phyloP scores from a whole-genome alignment of 768 basidiomycete species.

The Lentinus tigrinus region DNA sequence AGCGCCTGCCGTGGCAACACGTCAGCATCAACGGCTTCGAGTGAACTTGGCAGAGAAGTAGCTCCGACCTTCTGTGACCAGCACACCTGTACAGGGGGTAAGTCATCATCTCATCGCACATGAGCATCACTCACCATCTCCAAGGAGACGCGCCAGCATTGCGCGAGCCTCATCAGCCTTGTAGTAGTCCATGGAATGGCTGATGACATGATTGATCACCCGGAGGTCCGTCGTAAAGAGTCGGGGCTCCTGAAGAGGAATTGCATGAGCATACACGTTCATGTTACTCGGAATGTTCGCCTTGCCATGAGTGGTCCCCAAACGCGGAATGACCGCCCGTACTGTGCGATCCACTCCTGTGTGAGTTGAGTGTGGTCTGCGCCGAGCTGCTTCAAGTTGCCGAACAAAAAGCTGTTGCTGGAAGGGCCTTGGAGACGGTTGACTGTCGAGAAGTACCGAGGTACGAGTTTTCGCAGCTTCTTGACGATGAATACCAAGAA shows the following conservation, averaged over 20 bases:
- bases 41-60: not conserved
- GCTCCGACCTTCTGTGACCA: not conserved
- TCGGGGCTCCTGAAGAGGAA: slow-evolving; percentile 6
- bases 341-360: slow-evolving; percentile 44
- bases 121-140: slow-evolving; percentile 29
- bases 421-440: slow-evolving; percentile 51
- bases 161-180: slow-evolving; percentile 46
- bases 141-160: slow-evolving; percentile 40
- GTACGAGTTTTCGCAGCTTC: not conserved
- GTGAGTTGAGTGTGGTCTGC: slow-evolving; percentile 38
- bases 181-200: slow-evolving; percentile 51
- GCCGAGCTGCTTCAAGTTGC: slow-evolving; percentile 47
- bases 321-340: slow-evolving; percentile 46
- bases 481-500: not conserved
- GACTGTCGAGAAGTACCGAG: slow-evolving; percentile 35
- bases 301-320: slow-evolving; percentile 44
- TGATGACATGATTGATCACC: slow-evolving; percentile 63
- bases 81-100: not conserved
- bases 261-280: too few relatives aligned
- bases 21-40: not conserved
- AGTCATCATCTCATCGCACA: too few relatives aligned
- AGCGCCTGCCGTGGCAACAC: slow-evolving; percentile 18
- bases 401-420: slow-evolving; percentile 43
- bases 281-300: too few relatives aligned
- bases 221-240: slow-evolving; percentile 44